Percentiles rank a stretch among this genome's conserved stretches.
phyloP scores from a whole-genome alignment of 768 basidiomycete species.

The Panus rudis region DNA sequence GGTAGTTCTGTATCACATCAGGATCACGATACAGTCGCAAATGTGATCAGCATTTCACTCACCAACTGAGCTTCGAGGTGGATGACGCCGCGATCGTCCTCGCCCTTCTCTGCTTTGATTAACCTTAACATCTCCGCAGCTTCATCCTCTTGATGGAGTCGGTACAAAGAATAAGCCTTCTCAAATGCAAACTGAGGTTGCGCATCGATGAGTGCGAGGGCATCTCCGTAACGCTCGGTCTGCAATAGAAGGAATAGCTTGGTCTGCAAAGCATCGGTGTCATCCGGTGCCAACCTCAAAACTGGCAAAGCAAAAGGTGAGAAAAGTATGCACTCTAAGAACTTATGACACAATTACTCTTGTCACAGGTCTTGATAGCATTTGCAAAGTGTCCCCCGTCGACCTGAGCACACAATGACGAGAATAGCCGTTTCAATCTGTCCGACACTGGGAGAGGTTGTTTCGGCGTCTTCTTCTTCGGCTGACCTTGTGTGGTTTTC shows the following conservation, averaged over 20 bases:
- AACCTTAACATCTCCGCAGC: conserved; percentile 35
- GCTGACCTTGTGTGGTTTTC: too few relatives aligned
- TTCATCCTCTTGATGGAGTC: conserved; percentile 70
- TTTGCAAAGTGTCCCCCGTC: conserved; percentile 84
- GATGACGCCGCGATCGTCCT: conserved; percentile 49
- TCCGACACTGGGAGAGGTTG: conserved; percentile 26
- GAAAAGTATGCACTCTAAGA: conserved; percentile 14
- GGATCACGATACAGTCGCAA: background rate
- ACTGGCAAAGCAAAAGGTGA: conserved; percentile 42
- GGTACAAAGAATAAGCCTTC: conserved; percentile 77
- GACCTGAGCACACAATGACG: conserved; percentile 78
- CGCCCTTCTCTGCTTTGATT: conserved; percentile 31
- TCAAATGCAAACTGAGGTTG: conserved; percentile 45
- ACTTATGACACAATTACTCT: conserved; percentile 49
- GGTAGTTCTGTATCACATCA: conserved; percentile 51
- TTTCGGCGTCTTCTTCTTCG: conserved; percentile 26
- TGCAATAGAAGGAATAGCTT: conserved; percentile 86
- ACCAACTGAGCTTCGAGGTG: conserved; percentile 90
- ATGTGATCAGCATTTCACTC: conserved; percentile 22
- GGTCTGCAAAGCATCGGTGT: conserved; percentile 70
- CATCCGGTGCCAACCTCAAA: conserved; percentile 56
- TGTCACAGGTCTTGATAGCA: conserved; percentile 88
- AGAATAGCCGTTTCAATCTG: conserved; percentile 55
- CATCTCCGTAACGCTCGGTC: conserved; percentile 71
- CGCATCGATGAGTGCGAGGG: conserved; percentile 52